A percentile compares a stretch with the other conserved stretches of the same genome.
Evolutionary conservation across 495 filamentous ascomycete genomes (phyloP).

Genomic region (Amphirosellinia nigrospora): DNA sequence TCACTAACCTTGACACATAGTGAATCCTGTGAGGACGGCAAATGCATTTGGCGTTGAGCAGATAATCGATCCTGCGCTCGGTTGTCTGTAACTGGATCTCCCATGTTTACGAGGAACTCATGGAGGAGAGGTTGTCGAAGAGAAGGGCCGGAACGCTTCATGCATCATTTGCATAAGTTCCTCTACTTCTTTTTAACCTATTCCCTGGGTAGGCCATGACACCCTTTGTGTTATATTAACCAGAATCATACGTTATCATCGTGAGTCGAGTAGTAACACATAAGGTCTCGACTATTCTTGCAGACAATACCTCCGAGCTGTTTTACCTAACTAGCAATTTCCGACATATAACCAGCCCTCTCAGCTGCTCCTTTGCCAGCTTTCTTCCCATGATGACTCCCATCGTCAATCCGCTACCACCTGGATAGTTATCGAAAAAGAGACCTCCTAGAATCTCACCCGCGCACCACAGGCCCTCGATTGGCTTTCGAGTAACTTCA

Average conservation of each 20-base stretch:
- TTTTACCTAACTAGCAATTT: not conserved
- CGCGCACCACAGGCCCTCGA: constrained; percentile 61
- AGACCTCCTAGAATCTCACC: constrained; percentile 70
- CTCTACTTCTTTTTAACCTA: not conserved
- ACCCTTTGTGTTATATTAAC: not conserved
- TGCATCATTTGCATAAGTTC: constrained; percentile 16
- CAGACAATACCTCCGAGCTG: not conserved
- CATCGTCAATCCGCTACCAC: constrained; percentile 65
- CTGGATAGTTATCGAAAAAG: constrained; percentile 69
- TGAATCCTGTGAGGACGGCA: constrained; percentile 69
- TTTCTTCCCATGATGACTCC: constrained; percentile 34
- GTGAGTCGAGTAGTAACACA: not conserved
- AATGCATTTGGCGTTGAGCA: constrained; percentile 70
- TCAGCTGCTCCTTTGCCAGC: constrained; percentile 32
- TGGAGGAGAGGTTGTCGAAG: constrained; percentile 22
- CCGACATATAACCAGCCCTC: constrained; percentile 18
- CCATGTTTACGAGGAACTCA: constrained; percentile 50
- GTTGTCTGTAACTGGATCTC: constrained; percentile 59
- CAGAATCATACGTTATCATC: not conserved
- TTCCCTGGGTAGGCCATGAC: not conserved
- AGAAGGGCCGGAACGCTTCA: constrained; percentile 21
- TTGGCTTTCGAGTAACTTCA: constrained; percentile 44
- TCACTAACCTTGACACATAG: not conserved
- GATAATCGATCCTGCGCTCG: constrained; percentile 65
- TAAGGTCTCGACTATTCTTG: not conserved